These are phyloP conservation scores for Zea mays DNA, from an alignment of 176 grass and related monocot species.

Conservation along the genomic window Zm-B73-REFERENCE-NAM-5.0 NC_050101.1:148677501-148678000, in stretches of 20 bases:
- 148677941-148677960: slow-evolving; percentile 30
- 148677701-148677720: slow-evolving; percentile 25
- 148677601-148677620: too few species aligned
- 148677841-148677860: slow-evolving; percentile 84
- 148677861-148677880: slow-evolving; percentile 59
- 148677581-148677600: too few species aligned
- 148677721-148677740: slow-evolving; percentile 20
- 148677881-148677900: background rate
- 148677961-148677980: slow-evolving; percentile 98
- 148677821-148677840: slow-evolving; percentile 63
- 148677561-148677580: too few species aligned
- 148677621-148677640: too few species aligned
- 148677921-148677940: background rate
- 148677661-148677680: too few species aligned
- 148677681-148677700: background rate
- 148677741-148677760: slow-evolving; percentile 86
- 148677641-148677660: too few species aligned
- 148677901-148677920: slow-evolving; percentile 3
- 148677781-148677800: slow-evolving; percentile 63
- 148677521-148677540: too few species aligned
- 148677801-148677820: slow-evolving; percentile 78
- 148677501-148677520: too few species aligned
- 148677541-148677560: too few species aligned
- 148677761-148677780: slow-evolving; percentile 80
- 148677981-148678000: slow-evolving; percentile 87